Conservation (phyloP, 345 rosid genomes). For the Carallia brachiata region DNA sequence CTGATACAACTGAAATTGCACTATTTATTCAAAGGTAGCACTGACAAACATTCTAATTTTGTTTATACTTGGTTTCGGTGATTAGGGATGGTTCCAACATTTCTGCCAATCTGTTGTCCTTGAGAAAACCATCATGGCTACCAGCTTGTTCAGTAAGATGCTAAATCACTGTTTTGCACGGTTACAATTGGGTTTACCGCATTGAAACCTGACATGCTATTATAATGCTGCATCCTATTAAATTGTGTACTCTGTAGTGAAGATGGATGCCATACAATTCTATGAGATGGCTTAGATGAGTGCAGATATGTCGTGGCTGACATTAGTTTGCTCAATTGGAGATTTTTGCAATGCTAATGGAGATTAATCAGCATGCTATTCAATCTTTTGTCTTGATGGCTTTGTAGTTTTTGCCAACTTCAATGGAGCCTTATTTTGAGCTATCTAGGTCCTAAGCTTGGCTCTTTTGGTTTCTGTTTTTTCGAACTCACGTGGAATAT, state of each 20-base stretch:
- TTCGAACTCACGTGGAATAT: constrained; percentile 4
- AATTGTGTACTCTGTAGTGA: too few relatives aligned
- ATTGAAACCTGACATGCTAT: neutral
- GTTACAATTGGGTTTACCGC: neutral
- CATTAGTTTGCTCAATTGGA: too few relatives aligned
- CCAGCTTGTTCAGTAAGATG: constrained; percentile 72
- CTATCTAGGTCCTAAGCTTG: neutral
- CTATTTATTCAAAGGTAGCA: neutral
- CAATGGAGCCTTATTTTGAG: neutral
- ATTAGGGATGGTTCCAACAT: constrained; percentile 49
- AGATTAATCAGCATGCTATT: too few relatives aligned
- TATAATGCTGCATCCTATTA: too few relatives aligned
- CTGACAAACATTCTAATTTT: constrained; percentile 3
- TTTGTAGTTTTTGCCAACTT: too few relatives aligned
- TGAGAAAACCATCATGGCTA: constrained; percentile 85
- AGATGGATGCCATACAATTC: too few relatives aligned
- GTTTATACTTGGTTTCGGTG: constrained; percentile 19
- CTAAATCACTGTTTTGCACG: constrained; percentile 2
- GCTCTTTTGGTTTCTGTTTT: neutral
- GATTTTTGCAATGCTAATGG: too few relatives aligned
- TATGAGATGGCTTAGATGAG: too few relatives aligned
- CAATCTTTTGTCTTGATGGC: too few relatives aligned
- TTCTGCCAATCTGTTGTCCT: constrained; percentile 38
- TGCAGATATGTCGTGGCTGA: too few relatives aligned
- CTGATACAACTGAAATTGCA: neutral